Conservation (phyloP, 1,139 yeast genomes). For the Blastobotrys buckinghamii region DNA sequence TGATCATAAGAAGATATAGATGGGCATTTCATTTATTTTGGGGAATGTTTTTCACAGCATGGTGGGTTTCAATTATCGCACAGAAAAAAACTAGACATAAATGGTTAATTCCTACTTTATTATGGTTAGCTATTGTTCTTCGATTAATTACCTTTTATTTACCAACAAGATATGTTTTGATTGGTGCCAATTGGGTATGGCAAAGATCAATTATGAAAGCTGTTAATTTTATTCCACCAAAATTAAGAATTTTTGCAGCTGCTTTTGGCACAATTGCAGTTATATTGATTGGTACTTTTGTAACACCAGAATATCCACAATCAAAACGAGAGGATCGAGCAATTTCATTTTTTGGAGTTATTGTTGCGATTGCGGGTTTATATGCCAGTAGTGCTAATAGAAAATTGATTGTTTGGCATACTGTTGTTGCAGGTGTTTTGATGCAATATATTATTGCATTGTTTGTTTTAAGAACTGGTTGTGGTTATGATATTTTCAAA, state of each 20-base stretch:
- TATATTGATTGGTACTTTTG: slow-evolving; percentile 50
- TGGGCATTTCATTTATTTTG: slow-evolving; percentile 29
- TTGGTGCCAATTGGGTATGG: slow-evolving; percentile 39
- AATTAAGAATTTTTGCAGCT: slow-evolving; percentile 42
- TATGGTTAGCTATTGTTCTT: slow-evolving; percentile 50
- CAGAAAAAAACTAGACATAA: slow-evolving; percentile 48
- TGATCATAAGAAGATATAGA: slow-evolving; percentile 17
- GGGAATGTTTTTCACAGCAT: slow-evolving; percentile 49
- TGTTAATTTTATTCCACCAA: slow-evolving; percentile 38
- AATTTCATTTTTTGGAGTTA: slow-evolving; percentile 52
- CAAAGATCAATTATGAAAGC: slow-evolving; percentile 37
- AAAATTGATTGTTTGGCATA: slow-evolving; percentile 49
- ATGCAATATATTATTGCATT: slow-evolving; percentile 59
- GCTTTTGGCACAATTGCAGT: slow-evolving; percentile 44
- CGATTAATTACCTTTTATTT: slow-evolving; percentile 52
- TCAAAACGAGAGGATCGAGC: slow-evolving; percentile 52
- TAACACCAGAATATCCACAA: slow-evolving; percentile 44
- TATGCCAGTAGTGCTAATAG: slow-evolving; percentile 47
- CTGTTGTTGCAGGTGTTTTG: slow-evolving; percentile 57
- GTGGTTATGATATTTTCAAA: slow-evolving; percentile 60
- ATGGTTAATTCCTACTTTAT: slow-evolving; percentile 60
- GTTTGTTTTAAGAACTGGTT: slow-evolving; percentile 55
- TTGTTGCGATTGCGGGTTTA: slow-evolving; percentile 45
- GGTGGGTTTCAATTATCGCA: slow-evolving; percentile 59
- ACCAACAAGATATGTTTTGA: slow-evolving; percentile 36